Conservation (phyloP, 2,329 filamentous ascomycete genomes). For the Raffaelea deltoideospora region DNA sequence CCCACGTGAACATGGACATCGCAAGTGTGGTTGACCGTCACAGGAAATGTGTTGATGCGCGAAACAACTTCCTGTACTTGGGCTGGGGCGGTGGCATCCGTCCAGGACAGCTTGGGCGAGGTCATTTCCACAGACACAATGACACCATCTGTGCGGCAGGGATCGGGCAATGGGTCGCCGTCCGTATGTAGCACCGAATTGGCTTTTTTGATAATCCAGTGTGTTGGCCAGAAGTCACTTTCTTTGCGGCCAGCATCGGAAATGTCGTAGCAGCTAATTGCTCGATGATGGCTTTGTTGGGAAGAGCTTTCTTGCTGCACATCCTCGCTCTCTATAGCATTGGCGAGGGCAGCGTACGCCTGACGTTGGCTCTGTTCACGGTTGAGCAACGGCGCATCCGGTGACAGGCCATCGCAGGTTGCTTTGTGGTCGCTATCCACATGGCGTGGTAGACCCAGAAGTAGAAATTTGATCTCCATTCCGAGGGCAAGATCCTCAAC, state of each 20-base stretch:
- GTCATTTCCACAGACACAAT: slow-evolving; percentile 22
- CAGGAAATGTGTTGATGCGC: slow-evolving; percentile 13
- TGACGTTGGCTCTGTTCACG: slow-evolving; percentile 6
- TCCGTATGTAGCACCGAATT: slow-evolving; percentile 20
- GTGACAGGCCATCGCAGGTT: background rate
- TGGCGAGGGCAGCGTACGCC: slow-evolving; percentile 12
- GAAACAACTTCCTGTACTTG: slow-evolving; percentile 12
- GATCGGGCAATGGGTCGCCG: slow-evolving; percentile 9
- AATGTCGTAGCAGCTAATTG: slow-evolving; percentile 16
- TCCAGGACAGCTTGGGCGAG: slow-evolving; percentile 19
- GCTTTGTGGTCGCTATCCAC: background rate
- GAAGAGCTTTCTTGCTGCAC: background rate
- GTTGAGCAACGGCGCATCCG: background rate
- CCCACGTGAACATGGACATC: slow-evolving; percentile 25
- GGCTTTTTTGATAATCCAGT: slow-evolving; percentile 25
- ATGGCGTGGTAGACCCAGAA: slow-evolving; percentile 12
- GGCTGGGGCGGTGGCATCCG: slow-evolving; percentile 7
- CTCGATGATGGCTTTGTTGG: slow-evolving; percentile 9
- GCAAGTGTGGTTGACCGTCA: slow-evolving; percentile 19
- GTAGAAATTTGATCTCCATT: slow-evolving; percentile 19
- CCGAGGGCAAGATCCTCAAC: slow-evolving; percentile 13
- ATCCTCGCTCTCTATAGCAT: slow-evolving; percentile 6
- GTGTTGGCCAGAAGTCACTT: slow-evolving; percentile 18
- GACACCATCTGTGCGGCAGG: slow-evolving; percentile 10
- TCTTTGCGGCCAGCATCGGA: slow-evolving; percentile 10